Conservation (phyloP, 2,329 filamentous ascomycete genomes). For the Claviceps sp. region DNA sequence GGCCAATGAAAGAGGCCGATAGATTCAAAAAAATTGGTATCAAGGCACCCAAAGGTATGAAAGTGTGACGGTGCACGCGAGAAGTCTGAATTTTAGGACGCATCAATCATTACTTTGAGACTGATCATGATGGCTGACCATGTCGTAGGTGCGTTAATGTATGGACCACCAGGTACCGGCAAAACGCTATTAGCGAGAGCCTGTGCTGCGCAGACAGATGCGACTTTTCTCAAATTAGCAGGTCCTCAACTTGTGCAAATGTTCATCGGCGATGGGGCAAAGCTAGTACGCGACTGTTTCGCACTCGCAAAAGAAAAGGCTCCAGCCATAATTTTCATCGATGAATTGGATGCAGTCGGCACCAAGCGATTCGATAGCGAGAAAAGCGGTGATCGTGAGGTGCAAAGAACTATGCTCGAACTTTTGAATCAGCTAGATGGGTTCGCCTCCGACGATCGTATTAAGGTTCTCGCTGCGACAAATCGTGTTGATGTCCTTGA, state of each 20-base stretch:
- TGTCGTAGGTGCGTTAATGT: constrained; percentile 91
- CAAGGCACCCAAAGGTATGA: constrained; percentile 90
- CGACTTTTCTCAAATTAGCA: constrained; percentile 95
- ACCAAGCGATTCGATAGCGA: constrained; percentile 98
- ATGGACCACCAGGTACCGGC: constrained; percentile 80
- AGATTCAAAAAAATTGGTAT: constrained; percentile 99
- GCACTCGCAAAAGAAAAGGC: constrained; percentile 97
- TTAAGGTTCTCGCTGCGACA: constrained; percentile 90
- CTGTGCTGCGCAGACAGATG: constrained; percentile 94
- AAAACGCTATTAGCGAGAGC: constrained; percentile 89
- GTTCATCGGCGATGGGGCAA: constrained; percentile 98
- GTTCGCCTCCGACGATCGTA: constrained; percentile 90
- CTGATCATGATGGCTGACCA: background rate
- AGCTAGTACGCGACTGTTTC: constrained; percentile 94
- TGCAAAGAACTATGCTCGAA: constrained; percentile 97
- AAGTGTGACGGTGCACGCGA: constrained; percentile 18
- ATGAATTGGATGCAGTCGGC: constrained; percentile 94
- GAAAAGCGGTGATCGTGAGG: constrained; percentile 94
- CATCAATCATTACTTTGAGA: background rate
- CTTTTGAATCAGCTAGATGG: constrained; percentile 96
- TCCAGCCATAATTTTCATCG: constrained; percentile 98
- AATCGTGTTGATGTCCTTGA: constrained; percentile 92
- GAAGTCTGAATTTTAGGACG: background rate
- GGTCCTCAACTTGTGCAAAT: constrained; percentile 97
- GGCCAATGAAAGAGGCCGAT: constrained; percentile 99